Evolutionary conservation across 768 basidiomycete species (phyloP).

Genomic region (Paxillus ammoniavirescens): DNA sequence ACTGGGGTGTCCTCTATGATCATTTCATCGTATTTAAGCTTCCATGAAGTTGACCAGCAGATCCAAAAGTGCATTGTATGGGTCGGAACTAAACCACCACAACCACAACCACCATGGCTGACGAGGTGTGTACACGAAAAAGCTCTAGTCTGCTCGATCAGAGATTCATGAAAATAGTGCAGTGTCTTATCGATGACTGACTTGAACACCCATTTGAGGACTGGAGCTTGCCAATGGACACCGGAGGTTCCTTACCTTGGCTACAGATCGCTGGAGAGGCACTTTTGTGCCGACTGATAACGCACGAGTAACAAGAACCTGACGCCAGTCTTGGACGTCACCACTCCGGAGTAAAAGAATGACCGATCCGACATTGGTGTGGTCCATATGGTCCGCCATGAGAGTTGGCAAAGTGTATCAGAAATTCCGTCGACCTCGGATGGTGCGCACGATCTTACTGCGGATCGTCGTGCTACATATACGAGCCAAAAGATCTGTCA

Average conservation of each 20-base stretch:
- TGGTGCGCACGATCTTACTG: neutral
- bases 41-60: conserved; percentile 4
- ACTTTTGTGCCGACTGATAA: neutral
- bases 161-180: neutral
- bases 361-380: neutral
- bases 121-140: neutral
- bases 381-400: neutral
- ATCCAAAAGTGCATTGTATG: neutral
- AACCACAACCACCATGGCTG: conserved; percentile 1
- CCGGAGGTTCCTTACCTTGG: neutral
- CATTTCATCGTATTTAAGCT: conserved; percentile 24
- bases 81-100: neutral
- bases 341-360: neutral
- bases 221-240: conserved; percentile 12
- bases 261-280: neutral
- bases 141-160: neutral
- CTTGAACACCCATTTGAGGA: conserved; percentile 18
- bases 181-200: conserved; percentile 12
- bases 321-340: neutral
- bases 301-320: conserved; percentile 6
- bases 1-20: neutral
- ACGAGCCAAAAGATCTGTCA: neutral
- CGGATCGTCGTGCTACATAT: neutral
- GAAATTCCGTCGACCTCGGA: conserved; percentile 8
- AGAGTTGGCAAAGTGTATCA: neutral